These are phyloP conservation scores for Volvox carteri DNA, from an alignment of 163 green algal genomes.

Conservation along the genomic window DNA sequence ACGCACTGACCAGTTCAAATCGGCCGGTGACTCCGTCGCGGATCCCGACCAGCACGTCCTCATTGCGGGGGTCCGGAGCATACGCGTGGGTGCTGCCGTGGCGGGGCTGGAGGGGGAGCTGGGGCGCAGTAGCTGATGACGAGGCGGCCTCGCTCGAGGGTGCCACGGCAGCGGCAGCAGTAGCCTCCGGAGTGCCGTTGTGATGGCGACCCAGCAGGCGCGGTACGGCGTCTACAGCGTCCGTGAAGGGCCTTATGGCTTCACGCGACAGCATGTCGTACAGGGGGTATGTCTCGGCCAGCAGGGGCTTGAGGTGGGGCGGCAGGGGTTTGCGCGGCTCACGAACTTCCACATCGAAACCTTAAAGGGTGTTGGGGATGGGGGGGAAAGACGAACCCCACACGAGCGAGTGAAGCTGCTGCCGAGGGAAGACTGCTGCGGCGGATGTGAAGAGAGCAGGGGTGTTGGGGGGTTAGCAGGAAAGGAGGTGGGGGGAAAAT, in stretches of 20 bases:
- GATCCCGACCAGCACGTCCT: slow-evolving; percentile 80
- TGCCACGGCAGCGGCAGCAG: too few relatives aligned
- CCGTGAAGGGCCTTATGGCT: slow-evolving; percentile 61
- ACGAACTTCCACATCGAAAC: slow-evolving; percentile 53
- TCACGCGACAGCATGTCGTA: slow-evolving; percentile 71
- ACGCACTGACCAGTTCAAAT: slow-evolving; percentile 83
- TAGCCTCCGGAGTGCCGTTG: too few relatives aligned
- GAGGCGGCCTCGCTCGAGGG: too few relatives aligned
- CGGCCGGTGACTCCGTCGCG: slow-evolving; percentile 75
- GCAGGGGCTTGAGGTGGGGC: slow-evolving; percentile 70
- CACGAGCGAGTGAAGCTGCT: too few relatives aligned
- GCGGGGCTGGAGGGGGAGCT: not conserved
- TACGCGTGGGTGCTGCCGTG: slow-evolving; percentile 71
- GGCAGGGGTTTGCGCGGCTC: slow-evolving; percentile 61
- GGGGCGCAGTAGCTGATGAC: too few relatives aligned
- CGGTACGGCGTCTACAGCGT: not conserved
- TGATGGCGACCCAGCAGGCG: slow-evolving; percentile 12
- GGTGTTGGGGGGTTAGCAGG: too few relatives aligned
- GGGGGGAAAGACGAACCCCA: too few relatives aligned
- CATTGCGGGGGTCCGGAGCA: slow-evolving; percentile 75
- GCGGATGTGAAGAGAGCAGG: too few relatives aligned
- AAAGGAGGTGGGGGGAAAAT: too few relatives aligned
- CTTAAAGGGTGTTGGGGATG: slow-evolving; percentile 1
- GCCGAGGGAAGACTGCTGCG: too few relatives aligned
- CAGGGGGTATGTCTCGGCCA: slow-evolving; percentile 81